A percentile compares a stretch with the other conserved stretches of the same genome.
Evolutionary conservation across 345 rosid species (phyloP).

Genomic region (Firmiana major): DNA sequence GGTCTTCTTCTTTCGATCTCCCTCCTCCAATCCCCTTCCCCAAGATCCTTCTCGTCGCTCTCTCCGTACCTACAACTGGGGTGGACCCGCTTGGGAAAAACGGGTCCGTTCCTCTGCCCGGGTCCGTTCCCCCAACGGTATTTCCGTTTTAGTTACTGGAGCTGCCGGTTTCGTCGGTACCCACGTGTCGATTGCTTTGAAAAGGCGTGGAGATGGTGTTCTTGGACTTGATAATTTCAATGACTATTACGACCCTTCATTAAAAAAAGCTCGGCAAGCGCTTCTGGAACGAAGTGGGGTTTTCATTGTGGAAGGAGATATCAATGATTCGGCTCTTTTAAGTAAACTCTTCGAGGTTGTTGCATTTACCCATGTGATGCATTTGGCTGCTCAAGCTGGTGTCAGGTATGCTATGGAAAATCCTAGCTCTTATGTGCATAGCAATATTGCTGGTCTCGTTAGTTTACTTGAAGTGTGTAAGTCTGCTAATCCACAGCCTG

Average conservation of each 20-base stretch:
- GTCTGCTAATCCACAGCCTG: conserved; percentile 70
- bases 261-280: conserved; percentile 82
- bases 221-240: conserved; percentile 87
- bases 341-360: conserved; percentile 74
- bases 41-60: conserved; percentile 85
- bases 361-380: conserved; percentile 86
- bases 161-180: conserved; percentile 96
- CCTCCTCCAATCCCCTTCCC: conserved; percentile 45
- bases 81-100: conserved; percentile 80
- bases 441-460: conserved; percentile 84
- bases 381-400: conserved; percentile 89
- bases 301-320: conserved; percentile 84
- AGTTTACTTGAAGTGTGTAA: conserved; percentile 77
- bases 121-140: conserved; percentile 57
- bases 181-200: conserved; percentile 74
- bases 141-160: conserved; percentile 83
- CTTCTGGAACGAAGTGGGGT: conserved; percentile 73
- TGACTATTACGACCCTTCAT: conserved; percentile 78
- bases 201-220: conserved; percentile 88
- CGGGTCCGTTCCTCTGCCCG: conserved; percentile 61
- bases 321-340: conserved; percentile 66
- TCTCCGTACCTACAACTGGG: conserved; percentile 67
- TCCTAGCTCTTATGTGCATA: conserved; percentile 75
- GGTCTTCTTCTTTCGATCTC: conserved; percentile 80
- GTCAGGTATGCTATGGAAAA: conserved; percentile 91